These are phyloP conservation scores for Phytophthora fragariae DNA, from an alignment of 352 stramenopile genomes.

Conservation along the genomic window DNA sequence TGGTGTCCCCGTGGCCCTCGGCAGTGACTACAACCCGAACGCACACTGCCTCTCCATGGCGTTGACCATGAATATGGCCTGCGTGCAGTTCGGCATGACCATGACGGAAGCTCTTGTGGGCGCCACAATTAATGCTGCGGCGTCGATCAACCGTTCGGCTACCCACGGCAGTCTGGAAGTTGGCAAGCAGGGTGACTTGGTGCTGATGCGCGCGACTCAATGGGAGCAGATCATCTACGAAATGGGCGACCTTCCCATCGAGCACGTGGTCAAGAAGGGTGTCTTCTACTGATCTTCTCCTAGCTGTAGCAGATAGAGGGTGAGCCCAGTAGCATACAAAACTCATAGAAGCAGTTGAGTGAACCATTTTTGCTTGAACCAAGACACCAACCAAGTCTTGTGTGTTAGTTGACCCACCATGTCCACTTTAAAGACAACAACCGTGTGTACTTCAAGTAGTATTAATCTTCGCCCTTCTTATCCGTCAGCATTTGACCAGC, in stretches of 20 bases:
- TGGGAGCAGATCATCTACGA: slow-evolving; percentile 91
- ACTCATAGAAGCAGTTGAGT: slow-evolving; percentile 12
- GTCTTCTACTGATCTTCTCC: slow-evolving; percentile 23
- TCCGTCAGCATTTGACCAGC: not conserved
- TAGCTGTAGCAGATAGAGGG: not conserved
- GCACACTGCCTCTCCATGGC: slow-evolving; percentile 89
- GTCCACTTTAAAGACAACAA: slow-evolving; percentile 6
- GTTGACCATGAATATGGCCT: slow-evolving; percentile 90
- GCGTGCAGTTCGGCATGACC: slow-evolving; percentile 85
- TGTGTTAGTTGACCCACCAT: not conserved
- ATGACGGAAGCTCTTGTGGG: slow-evolving; percentile 88
- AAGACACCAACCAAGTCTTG: not conserved
- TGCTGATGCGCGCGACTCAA: slow-evolving; percentile 71
- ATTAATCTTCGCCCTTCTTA: not conserved
- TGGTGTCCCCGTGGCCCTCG: slow-evolving; percentile 75
- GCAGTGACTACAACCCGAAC: slow-evolving; percentile 89
- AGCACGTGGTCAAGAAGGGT: slow-evolving; percentile 83
- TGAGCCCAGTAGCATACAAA: not conserved
- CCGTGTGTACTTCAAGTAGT: not conserved
- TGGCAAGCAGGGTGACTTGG: slow-evolving; percentile 76
- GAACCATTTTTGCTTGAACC: slow-evolving; percentile 22
- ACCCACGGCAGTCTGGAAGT: slow-evolving; percentile 83
- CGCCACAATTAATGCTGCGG: slow-evolving; percentile 84
- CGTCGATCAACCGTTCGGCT: slow-evolving; percentile 78
- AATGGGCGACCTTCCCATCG: slow-evolving; percentile 82